Evolutionary conservation across 768 basidiomycete species (phyloP).

Genomic region (Kwoniella sp.): DNA sequence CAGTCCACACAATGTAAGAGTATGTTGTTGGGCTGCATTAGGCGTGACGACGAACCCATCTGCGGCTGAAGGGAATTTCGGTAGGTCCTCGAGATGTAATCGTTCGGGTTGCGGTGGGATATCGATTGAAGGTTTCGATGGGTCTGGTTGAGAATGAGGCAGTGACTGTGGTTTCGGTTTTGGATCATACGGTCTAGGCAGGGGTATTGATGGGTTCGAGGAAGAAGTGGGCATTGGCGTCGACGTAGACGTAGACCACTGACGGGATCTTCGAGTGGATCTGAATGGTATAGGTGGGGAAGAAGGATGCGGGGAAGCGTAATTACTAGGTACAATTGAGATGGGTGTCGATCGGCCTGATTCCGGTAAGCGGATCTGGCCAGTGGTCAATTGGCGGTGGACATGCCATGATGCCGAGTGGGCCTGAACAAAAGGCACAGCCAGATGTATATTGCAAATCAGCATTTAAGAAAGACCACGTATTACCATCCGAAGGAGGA

Average conservation of each 20-base stretch:
- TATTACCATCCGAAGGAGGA: no score
- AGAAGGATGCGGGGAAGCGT: slow-evolving; percentile 36
- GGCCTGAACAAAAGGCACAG: slow-evolving; percentile 61
- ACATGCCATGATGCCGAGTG: slow-evolving; percentile 72
- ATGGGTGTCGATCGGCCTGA: slow-evolving; percentile 24
- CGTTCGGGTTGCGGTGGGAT: neutral
- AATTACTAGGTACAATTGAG: slow-evolving; percentile 33
- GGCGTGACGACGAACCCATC: slow-evolving; percentile 8
- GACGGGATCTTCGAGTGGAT: slow-evolving; percentile 17
- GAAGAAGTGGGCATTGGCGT: no score
- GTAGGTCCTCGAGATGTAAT: neutral
- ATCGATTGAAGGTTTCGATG: neutral
- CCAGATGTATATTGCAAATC: no score
- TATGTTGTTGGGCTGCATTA: slow-evolving; percentile 55
- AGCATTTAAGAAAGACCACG: no score
- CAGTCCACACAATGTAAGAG: slow-evolving; percentile 69
- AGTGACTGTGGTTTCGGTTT: neutral
- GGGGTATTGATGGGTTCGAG: neutral
- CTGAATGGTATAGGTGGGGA: slow-evolving; percentile 43
- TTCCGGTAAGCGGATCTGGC: slow-evolving; percentile 26
- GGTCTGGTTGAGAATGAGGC: neutral
- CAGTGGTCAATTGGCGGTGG: slow-evolving; percentile 23
- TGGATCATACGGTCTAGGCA: neutral
- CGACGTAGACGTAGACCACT: slow-evolving; percentile 25
- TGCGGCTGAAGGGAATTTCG: neutral